Percentiles rank a stretch among this genome's conserved stretches.
Conservation (phyloP, 129 eudicot genomes). For the Gnaphalium uliginosum region DNA sequence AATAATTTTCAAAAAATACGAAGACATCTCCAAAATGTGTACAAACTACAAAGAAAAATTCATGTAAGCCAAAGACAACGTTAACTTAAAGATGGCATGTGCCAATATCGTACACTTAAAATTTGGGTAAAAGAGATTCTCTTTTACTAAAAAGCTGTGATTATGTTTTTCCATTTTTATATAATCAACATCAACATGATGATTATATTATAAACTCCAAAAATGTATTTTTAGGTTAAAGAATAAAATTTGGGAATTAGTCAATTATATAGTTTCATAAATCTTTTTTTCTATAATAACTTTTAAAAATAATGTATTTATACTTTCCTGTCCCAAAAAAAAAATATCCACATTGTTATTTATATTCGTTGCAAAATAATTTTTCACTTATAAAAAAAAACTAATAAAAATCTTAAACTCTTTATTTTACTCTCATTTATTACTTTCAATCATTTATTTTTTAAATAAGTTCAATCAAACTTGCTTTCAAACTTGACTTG, state of each 20-base stretch:
- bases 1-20: no score
- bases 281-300: neutral
- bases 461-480: no score
- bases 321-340: no score
- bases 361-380: no score
- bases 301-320: neutral
- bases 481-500: no score
- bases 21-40: no score
- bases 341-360: no score
- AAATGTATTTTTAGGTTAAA: neutral
- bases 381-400: no score
- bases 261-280: neutral
- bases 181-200: neutral
- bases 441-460: no score
- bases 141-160: constrained; percentile 15
- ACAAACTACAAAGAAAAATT: no score
- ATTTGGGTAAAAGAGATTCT: constrained; percentile 7
- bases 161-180: neutral
- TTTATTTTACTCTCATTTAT: no score
- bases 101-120: neutral
- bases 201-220: neutral
- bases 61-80: constrained; percentile 2
- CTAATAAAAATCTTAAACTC: no score
- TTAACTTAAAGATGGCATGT: constrained; percentile 14
- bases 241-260: neutral